phyloP scores from a whole-genome alignment of 1,284 basidiomycete genomes.

The Kalmanozyma brasiliensis region DNA sequence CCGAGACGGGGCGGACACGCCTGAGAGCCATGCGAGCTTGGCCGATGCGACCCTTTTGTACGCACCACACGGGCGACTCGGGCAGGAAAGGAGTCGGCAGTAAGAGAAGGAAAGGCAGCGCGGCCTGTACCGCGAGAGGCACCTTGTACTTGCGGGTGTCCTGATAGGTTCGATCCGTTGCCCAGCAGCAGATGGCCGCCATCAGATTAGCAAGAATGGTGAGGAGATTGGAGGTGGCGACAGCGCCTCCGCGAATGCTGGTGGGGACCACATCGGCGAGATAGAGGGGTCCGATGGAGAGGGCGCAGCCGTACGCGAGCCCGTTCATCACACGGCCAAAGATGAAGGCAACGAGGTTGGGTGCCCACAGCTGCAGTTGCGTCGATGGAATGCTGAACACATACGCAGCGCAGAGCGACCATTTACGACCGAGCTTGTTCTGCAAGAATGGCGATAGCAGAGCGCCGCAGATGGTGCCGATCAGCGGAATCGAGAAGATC shows the following conservation, averaged over 20 bases:
- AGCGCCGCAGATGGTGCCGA: constrained; percentile 55
- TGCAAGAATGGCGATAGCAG: constrained; percentile 46
- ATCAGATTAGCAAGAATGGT: constrained; percentile 53
- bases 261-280: constrained; percentile 55
- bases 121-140: constrained; percentile 51
- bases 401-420: constrained; percentile 51
- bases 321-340: constrained; percentile 57
- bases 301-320: constrained; percentile 51
- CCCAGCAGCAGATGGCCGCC: constrained; percentile 51
- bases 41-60: constrained; percentile 52
- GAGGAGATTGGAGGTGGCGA: constrained; percentile 51
- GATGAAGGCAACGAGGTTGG: constrained; percentile 56
- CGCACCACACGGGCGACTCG: constrained; percentile 55
- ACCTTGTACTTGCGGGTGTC: constrained; percentile 44
- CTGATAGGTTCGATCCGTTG: constrained; percentile 29
- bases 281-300: constrained; percentile 54
- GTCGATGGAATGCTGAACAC: constrained; percentile 52
- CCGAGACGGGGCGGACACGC: constrained; percentile 38
- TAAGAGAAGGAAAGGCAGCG: constrained; percentile 42
- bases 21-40: constrained; percentile 44
- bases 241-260: constrained; percentile 52
- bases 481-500: constrained; percentile 56
- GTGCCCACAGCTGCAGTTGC: constrained; percentile 56
- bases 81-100: constrained; percentile 42
- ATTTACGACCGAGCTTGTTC: constrained; percentile 51